A percentile compares a stretch with the other conserved stretches of the same genome.
Evolutionary conservation across 2,329 filamentous ascomycete genomes (phyloP).

Genomic region (Pseudocercospora fijiensis): DNA sequence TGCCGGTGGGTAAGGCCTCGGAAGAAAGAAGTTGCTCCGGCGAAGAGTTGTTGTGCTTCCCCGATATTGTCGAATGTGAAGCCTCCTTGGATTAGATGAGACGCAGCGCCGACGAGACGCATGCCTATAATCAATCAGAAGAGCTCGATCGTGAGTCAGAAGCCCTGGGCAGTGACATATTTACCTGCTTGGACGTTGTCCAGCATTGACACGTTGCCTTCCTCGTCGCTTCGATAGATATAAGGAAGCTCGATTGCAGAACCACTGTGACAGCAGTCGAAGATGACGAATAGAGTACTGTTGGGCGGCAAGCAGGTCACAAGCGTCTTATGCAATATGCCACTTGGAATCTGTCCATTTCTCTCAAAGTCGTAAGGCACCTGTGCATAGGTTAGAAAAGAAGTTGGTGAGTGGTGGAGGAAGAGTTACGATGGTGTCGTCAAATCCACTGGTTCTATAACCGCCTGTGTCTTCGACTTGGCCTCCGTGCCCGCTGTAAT

Average conservation of each 20-base stretch:
- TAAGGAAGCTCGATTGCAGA: conserved; percentile 60
- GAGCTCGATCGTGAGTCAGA: background rate
- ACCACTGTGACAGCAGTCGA: conserved; percentile 64
- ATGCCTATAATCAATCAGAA: background rate
- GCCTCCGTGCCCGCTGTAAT: conserved; percentile 61
- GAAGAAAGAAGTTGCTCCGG: conserved; percentile 57
- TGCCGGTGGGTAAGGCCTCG: conserved; percentile 50
- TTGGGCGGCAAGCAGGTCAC: conserved; percentile 53
- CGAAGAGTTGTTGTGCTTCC: conserved; percentile 54
- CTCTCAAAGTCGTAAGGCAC: conserved; percentile 40
- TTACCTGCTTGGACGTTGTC: conserved; percentile 56
- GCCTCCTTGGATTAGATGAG: conserved; percentile 52
- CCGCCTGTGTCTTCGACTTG: conserved; percentile 36
- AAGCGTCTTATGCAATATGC: conserved; percentile 53
- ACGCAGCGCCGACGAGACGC: conserved; percentile 51
- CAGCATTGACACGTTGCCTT: conserved; percentile 57
- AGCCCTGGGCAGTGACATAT: background rate
- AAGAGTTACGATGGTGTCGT: conserved; percentile 31
- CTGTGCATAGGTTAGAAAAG: background rate
- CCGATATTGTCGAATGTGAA: conserved; percentile 49
- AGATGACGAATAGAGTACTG: conserved; percentile 56
- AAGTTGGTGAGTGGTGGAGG: background rate
- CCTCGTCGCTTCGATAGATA: conserved; percentile 57
- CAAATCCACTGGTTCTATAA: conserved; percentile 32
- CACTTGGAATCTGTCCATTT: conserved; percentile 56